Conservation (phyloP, 768 basidiomycete species). For the Russula abietina region DNA sequence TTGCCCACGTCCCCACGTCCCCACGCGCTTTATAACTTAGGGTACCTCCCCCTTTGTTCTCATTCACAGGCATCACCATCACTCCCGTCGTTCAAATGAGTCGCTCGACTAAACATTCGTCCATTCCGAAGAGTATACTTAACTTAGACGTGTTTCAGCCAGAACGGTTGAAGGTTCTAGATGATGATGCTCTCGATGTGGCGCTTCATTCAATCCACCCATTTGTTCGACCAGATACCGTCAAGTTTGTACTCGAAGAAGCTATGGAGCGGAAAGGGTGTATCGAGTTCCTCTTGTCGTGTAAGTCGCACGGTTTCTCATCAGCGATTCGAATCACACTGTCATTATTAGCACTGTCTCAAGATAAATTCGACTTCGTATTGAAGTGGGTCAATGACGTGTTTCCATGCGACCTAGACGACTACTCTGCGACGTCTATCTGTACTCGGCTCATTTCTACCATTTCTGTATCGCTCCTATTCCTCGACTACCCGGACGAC, state of each 20-base stretch:
- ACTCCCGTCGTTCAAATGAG: neutral
- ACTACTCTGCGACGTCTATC: constrained; percentile 6
- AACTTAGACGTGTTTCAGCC: constrained; percentile 8
- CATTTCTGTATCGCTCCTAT: constrained; percentile 11
- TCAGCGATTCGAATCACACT: neutral
- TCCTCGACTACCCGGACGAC: constrained; percentile 2
- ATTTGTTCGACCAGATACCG: constrained; percentile 7
- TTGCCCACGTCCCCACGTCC: neutral
- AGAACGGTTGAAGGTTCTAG: constrained; percentile 7
- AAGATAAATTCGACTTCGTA: constrained; percentile 10
- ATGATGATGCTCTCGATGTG: constrained; percentile 5
- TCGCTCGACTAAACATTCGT: neutral
- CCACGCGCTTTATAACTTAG: neutral
- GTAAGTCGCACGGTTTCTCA: constrained; percentile 1
- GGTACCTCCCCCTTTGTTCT: neutral
- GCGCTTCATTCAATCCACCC: constrained; percentile 4
- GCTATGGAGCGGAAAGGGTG: constrained; percentile 11
- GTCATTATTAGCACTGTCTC: constrained; percentile 5
- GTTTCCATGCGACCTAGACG: constrained; percentile 5
- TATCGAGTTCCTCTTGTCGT: constrained; percentile 17
- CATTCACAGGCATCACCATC: constrained; percentile 1
- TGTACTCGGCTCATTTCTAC: constrained; percentile 8
- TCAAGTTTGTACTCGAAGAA: constrained; percentile 10
- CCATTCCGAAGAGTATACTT: constrained; percentile 1
- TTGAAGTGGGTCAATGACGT: constrained; percentile 11